Percentiles rank a stretch among this genome's conserved stretches.
Conservation (phyloP, 371 early-diverging fungal species). For the Aphelidium insulamus region DNA sequence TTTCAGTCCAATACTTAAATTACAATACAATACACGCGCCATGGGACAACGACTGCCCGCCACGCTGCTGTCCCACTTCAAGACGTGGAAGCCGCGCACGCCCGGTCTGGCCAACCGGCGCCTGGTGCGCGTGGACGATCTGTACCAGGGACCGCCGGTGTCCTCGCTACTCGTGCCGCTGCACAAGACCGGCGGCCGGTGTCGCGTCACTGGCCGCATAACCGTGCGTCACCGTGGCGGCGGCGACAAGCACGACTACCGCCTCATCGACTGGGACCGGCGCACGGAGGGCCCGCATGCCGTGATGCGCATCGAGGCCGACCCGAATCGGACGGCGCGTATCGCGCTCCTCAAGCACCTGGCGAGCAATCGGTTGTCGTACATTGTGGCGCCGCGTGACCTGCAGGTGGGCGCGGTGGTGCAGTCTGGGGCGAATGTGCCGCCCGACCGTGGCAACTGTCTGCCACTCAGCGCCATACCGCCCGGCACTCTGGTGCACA, state of each 20-base stretch:
- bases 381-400: conserved; percentile 62
- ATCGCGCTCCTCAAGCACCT: conserved; percentile 65
- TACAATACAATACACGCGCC: no score
- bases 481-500: conserved; percentile 72
- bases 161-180: conserved; percentile 12
- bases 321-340: conserved; percentile 83
- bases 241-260: conserved; percentile 72
- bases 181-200: conserved; percentile 45
- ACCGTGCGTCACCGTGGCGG: conserved; percentile 88
- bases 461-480: conserved; percentile 77
- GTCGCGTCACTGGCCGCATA: conserved; percentile 74
- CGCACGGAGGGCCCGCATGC: conserved; percentile 43
- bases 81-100: conserved; percentile 17
- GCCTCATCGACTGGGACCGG: conserved; percentile 71
- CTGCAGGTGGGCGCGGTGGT: conserved; percentile 46
- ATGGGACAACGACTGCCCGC: no score
- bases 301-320: conserved; percentile 79
- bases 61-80: no score
- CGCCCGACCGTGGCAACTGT: conserved; percentile 58
- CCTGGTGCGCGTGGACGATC: conserved; percentile 6
- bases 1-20: no score
- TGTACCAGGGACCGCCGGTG: conserved; percentile 13
- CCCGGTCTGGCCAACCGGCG: conserved; percentile 14
- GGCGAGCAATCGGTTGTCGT: conserved; percentile 45
- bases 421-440: conserved; percentile 17